Percentiles rank a stretch among this genome's conserved stretches.
Evolutionary conservation across 768 basidiomycete genomes (phyloP).

Genomic region (Chalciporus piperatus): DNA sequence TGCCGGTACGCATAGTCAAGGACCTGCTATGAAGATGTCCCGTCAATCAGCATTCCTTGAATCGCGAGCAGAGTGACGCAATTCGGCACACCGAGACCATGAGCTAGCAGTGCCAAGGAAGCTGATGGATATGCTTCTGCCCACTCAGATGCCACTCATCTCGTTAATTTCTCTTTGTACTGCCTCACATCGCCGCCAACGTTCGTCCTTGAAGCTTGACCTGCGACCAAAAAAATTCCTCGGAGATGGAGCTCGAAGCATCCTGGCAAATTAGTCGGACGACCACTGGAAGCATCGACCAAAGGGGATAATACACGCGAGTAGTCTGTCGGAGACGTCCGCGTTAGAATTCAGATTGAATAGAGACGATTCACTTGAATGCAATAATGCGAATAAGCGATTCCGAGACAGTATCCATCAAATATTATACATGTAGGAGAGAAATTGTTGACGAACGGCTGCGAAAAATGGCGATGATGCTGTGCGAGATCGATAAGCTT

Average conservation of each 20-base stretch:
- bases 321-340: not conserved
- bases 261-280: not conserved
- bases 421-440: conserved; percentile 4
- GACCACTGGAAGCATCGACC: not conserved
- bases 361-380: no score
- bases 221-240: conserved; percentile 7
- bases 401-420: not conserved
- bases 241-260: conserved; percentile 19
- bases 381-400: conserved; percentile 5
- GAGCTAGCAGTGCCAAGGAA: conserved; percentile 26
- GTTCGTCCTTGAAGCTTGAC: not conserved
- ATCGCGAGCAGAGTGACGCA: conserved; percentile 13
- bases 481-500: conserved; percentile 23
- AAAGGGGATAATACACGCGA: conserved; percentile 7
- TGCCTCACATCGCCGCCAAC: conserved; percentile 11
- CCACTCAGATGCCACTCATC: conserved; percentile 29
- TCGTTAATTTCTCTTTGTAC: conserved; percentile 21
- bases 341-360: not conserved
- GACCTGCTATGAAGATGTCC: conserved; percentile 10
- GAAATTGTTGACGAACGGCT: conserved; percentile 12
- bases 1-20: conserved; percentile 13
- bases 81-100: conserved; percentile 8
- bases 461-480: conserved; percentile 3
- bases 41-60: conserved; percentile 13
- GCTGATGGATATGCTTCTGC: conserved; percentile 24